These are phyloP conservation scores for Backusella macrospora DNA, from an alignment of 192 early-diverging fungal genomes.

Conservation along the genomic window DNA sequence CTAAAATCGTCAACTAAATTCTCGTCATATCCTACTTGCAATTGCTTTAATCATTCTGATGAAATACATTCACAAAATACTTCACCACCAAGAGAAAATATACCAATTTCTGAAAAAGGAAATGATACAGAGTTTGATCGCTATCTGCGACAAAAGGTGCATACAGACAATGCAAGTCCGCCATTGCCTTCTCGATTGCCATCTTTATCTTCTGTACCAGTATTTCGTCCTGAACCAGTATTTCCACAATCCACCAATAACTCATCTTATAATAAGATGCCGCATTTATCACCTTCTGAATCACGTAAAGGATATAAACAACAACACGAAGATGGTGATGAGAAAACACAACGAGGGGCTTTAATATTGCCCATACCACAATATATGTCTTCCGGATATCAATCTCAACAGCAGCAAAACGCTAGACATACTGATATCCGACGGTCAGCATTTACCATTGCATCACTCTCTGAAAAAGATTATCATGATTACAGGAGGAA, in stretches of 20 bases:
- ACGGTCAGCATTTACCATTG: conserved; percentile 18
- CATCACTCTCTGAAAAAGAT: conserved; percentile 8
- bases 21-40: conserved; percentile 19
- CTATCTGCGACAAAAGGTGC: conserved; percentile 23
- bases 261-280: background rate
- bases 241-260: background rate
- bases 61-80: background rate
- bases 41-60: conserved; percentile 11
- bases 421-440: background rate
- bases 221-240: conserved; percentile 18
- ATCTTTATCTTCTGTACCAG: background rate
- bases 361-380: background rate
- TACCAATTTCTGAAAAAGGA: conserved; percentile 8
- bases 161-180: conserved; percentile 4
- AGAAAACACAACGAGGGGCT: background rate
- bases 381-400: background rate
- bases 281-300: background rate
- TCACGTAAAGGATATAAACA: background rate
- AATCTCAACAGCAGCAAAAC: conserved; percentile 11
- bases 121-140: conserved; percentile 30
- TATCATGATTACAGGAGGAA: conserved; percentile 1
- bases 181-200: conserved; percentile 13
- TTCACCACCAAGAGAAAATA: conserved; percentile 1
- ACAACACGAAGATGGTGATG: background rate
- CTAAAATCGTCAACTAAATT: conserved; percentile 5